phyloP scores from a whole-genome alignment of 352 stramenopile species.

The Phytophthora sp. region DNA sequence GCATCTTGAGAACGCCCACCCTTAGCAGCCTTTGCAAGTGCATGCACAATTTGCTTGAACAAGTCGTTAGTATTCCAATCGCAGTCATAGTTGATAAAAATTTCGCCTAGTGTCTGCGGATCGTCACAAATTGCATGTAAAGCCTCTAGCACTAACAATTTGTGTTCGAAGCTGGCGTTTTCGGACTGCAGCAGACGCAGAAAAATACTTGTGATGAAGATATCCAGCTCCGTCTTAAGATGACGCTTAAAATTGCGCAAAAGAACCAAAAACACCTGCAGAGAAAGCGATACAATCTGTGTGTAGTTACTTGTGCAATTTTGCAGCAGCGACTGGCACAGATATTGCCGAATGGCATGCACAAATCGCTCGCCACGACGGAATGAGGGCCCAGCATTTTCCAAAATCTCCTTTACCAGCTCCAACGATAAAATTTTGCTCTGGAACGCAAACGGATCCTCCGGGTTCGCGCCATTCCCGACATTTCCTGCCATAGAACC shows the following conservation, averaged over 20 bases:
- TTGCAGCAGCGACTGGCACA: conserved; percentile 97
- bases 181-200: conserved; percentile 96
- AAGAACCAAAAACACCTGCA: conserved; percentile 98
- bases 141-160: conserved; percentile 97
- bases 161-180: conserved; percentile 98
- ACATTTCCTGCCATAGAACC: conserved; percentile 28
- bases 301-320: conserved; percentile 98
- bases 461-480: conserved; percentile 40
- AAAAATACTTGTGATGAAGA: conserved; percentile 99
- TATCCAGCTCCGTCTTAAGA: conserved; percentile 98
- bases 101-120: conserved; percentile 93
- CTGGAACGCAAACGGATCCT: conserved; percentile 94
- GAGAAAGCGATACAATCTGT: conserved; percentile 95
- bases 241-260: conserved; percentile 94
- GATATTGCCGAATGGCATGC: conserved; percentile 94
- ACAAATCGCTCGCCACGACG: conserved; percentile 96
- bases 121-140: conserved; percentile 96
- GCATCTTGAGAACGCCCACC: conserved; percentile 69
- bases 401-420: conserved; percentile 97
- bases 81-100: conserved; percentile 99
- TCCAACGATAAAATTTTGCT: conserved; percentile 98
- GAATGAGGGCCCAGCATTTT: conserved; percentile 96
- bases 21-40: conserved; percentile 96
- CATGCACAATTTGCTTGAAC: conserved; percentile 98
- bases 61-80: conserved; percentile 97